phyloP scores from a whole-genome alignment of 2,329 filamentous ascomycete genomes.

The Beauveria scarabaeidicola region DNA sequence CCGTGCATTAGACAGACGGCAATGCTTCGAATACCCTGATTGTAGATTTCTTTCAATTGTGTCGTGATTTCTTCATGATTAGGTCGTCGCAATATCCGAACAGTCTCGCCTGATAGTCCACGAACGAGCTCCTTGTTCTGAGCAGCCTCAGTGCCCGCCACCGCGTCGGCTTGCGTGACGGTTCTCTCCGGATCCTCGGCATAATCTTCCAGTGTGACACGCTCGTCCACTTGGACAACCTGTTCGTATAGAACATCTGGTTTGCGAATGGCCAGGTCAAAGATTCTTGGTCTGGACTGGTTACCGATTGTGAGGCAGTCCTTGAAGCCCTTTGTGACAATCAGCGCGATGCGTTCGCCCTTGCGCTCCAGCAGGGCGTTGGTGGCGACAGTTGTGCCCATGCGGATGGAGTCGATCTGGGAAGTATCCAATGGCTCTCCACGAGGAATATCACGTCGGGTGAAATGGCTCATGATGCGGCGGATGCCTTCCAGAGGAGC shows the following conservation, averaged over 20 bases:
- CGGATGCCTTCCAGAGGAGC: conserved; percentile 87
- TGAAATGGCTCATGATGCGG: conserved; percentile 72
- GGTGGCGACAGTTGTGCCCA: conserved; percentile 92
- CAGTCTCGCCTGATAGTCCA: conserved; percentile 60
- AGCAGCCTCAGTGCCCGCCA: conserved; percentile 39
- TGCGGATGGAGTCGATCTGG: conserved; percentile 81
- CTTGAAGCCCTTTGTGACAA: conserved; percentile 80
- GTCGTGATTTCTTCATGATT: conserved; percentile 43
- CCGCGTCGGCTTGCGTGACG: conserved; percentile 44
- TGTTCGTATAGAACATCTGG: conserved; percentile 79
- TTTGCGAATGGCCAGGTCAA: conserved; percentile 79
- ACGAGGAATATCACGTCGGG: conserved; percentile 65
- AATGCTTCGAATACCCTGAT: conserved; percentile 65
- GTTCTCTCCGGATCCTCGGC: conserved; percentile 71
- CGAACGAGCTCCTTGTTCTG: conserved; percentile 52
- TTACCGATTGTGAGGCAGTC: conserved; percentile 87
- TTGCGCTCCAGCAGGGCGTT: conserved; percentile 87
- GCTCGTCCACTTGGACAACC: conserved; percentile 84
- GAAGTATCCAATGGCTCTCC: conserved; percentile 74
- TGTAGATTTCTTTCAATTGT: conserved; percentile 55
- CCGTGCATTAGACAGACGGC: conserved; percentile 89
- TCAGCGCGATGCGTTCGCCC: conserved; percentile 78
- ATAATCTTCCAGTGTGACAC: conserved; percentile 86
- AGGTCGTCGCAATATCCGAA: conserved; percentile 56
- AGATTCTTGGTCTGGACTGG: conserved; percentile 81